Base-by-base conservation (phyloP, 2,329 filamentous ascomycete genomes). In the Xylariales sp. region DNA sequence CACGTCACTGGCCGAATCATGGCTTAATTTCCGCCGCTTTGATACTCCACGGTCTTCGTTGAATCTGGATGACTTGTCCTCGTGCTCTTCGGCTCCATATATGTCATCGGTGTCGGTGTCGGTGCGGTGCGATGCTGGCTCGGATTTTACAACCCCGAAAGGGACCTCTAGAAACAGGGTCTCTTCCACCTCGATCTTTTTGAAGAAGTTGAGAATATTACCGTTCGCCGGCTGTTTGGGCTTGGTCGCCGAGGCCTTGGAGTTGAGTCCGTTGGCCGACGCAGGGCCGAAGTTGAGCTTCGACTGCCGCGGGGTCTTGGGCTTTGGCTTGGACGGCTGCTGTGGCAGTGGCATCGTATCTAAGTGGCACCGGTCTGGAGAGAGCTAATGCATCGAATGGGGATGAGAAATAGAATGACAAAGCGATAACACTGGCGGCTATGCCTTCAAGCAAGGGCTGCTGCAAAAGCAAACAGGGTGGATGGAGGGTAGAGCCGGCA, bases 151-250 rank as follows among this genome's bases (percentile, higher is more conserved):
- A 47, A 40, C 42, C 37, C 48, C 47, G 42, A 43, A 55, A 43
- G 18, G 10, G 16, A 48, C 50, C 40, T 66, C 60, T 4, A 69
- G 59, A 40, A 86, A 84, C 8, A 85, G 69, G 40, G 80, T 66
- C 44, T 83, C 71, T 40, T 73, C 65, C 37, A 75, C 73, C 27
- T 78, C 73, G 0, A 76, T 69, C 53, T 87, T 88, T 52, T 85
- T 81, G 55, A 89, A 89, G 58, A 88, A 89, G 45, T 63, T 87
- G 12, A 88, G 62, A 21, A 88, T 88, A 45, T 81, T 88, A 6
- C 70, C 68, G 50, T 86, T 87, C 1, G 66, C 49, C 4, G 65
- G 53, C 35, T 60, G 65, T 47, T 61, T 55, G 44, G 64, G n/a
- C n/a, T 53, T 59, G 12, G 46, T 46, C 16, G 44, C 43, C 0